Evolutionary conservation across 306 rosid species (phyloP).

Genomic region (Luffa acutangula): DNA sequence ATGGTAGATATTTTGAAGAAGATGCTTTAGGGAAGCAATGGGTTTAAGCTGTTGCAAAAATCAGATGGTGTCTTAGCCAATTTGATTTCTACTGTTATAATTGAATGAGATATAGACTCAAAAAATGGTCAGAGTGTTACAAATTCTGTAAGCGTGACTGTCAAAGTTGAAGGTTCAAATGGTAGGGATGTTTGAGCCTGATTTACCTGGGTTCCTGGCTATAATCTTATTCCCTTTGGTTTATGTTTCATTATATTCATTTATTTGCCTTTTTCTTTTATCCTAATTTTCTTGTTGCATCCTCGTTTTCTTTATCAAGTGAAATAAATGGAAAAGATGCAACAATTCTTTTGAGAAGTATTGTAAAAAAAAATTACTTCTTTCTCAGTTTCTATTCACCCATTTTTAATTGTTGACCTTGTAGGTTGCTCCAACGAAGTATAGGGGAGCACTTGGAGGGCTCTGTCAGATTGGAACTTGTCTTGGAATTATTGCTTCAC

Average conservation of each 20-base stretch:
- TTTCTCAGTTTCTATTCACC: neutral
- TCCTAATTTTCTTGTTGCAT: neutral
- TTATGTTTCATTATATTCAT: neutral
- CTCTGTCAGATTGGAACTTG: conserved; percentile 86
- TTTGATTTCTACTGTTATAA: neutral
- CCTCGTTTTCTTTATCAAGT: neutral
- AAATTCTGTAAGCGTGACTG: neutral
- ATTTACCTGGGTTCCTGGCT: neutral
- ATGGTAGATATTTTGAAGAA: neutral
- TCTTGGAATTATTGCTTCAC: conserved; percentile 70
- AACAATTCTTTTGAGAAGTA: neutral
- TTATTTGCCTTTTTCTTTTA: no score
- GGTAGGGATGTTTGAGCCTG: neutral
- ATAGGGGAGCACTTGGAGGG: conserved; percentile 78
- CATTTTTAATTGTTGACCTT: conserved; percentile 5
- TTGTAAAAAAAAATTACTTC: neutral
- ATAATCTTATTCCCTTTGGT: neutral
- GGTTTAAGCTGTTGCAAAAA: neutral
- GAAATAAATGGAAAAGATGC: neutral
- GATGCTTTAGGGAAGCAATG: neutral
- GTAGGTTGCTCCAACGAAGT: conserved; percentile 85
- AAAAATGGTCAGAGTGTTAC: neutral
- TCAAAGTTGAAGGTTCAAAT: neutral
- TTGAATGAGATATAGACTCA: neutral
- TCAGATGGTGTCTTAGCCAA: neutral